These are phyloP conservation scores for Apiospora koreana DNA, from an alignment of 2,329 filamentous ascomycete genomes.

Conservation along the genomic window DNA sequence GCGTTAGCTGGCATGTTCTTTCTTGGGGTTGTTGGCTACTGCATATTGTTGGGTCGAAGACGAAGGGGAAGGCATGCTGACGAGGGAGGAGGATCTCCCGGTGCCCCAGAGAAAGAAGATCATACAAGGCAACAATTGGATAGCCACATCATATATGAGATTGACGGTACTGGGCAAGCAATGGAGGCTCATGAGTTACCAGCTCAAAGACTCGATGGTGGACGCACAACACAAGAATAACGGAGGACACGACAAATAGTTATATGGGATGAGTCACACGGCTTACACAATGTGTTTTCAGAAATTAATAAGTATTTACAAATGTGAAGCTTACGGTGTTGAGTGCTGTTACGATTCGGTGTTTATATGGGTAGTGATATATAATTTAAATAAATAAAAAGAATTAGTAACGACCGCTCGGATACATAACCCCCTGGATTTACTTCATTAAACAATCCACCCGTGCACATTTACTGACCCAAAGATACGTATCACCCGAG, in stretches of 20 bases:
- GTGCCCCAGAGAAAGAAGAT: neutral
- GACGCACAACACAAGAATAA: neutral
- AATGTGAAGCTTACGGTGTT: too few species aligned
- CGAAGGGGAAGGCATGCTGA: too few species aligned
- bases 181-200: neutral
- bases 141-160: neutral
- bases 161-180: neutral
- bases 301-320: too few species aligned
- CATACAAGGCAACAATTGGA: neutral
- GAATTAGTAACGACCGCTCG: too few species aligned
- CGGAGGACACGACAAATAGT: too few species aligned
- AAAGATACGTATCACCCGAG: neutral
- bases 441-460: too few species aligned
- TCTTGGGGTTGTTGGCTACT: neutral
- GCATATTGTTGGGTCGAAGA: neutral
- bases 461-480: neutral
- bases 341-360: too few species aligned
- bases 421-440: too few species aligned
- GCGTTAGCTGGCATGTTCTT: neutral
- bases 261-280: too few species aligned
- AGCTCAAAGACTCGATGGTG: neutral
- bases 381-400: too few species aligned
- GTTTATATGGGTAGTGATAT: too few species aligned
- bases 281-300: too few species aligned
- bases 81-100: neutral